These are phyloP conservation scores for Biscutella laevigata DNA, from an alignment of 441 rosid genomes.

Conservation along the genomic window DNA sequence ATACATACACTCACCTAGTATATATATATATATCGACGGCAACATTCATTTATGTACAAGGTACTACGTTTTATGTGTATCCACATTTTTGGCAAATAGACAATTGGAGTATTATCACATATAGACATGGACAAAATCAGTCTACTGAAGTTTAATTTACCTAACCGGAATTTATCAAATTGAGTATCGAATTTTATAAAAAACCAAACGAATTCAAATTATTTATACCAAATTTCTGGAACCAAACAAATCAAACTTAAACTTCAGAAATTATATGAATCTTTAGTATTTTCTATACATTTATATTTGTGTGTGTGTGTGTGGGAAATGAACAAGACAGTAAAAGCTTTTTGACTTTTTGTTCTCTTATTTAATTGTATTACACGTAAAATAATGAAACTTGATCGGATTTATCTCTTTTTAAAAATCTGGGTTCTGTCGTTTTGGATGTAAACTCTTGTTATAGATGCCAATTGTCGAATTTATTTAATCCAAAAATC, in stretches of 20 bases:
- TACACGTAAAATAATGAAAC: constrained; percentile 16
- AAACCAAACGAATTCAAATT: too few relatives aligned
- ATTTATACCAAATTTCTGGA: too few relatives aligned
- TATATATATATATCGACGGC: neutral
- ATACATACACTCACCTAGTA: neutral
- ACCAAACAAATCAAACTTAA: too few relatives aligned
- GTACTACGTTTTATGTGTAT: neutral
- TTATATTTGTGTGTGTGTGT: too few relatives aligned
- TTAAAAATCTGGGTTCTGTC: constrained; percentile 13
- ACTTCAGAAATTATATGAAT: too few relatives aligned
- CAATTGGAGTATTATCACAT: too few relatives aligned
- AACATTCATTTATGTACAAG: neutral
- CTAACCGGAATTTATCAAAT: too few relatives aligned
- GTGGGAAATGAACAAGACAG: constrained; percentile 8
- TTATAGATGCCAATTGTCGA: constrained; percentile 19
- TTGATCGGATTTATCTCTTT: neutral
- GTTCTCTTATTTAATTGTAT: neutral
- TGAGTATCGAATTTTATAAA: too few relatives aligned
- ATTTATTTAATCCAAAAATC: neutral
- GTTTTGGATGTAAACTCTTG: constrained; percentile 5
- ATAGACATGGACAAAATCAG: too few relatives aligned
- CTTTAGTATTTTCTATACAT: neutral
- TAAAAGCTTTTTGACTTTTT: too few relatives aligned
- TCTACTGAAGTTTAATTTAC: too few relatives aligned
- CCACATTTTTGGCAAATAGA: constrained; percentile 15